These are phyloP conservation scores for Chalciporus sp. DNA, from an alignment of 1,284 basidiomycete genomes.

Conservation along the genomic window DNA sequence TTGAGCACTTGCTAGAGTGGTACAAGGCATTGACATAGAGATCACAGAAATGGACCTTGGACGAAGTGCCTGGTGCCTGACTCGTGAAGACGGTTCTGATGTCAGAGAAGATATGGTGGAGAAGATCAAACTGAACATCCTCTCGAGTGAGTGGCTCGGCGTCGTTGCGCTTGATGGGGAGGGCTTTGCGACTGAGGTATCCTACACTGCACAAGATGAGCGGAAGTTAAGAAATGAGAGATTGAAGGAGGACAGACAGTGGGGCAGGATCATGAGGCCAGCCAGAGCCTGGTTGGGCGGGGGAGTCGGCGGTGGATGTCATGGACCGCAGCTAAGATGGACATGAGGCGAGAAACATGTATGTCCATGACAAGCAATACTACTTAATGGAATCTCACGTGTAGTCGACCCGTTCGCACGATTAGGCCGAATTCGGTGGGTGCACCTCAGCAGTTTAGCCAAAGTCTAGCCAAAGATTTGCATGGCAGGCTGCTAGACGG, in stretches of 20 bases:
- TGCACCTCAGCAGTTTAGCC: background rate
- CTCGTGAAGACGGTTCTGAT: constrained; percentile 71
- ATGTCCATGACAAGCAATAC: constrained; percentile 22
- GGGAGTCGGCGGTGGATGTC: constrained; percentile 43
- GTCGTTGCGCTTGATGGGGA: constrained; percentile 78
- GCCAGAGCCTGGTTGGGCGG: constrained; percentile 33
- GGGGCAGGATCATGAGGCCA: constrained; percentile 54
- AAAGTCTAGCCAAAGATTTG: background rate
- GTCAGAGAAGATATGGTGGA: constrained; percentile 78
- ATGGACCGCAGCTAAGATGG: constrained; percentile 43
- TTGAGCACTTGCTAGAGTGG: constrained; percentile 82
- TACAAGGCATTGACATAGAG: constrained; percentile 83
- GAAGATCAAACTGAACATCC: constrained; percentile 86
- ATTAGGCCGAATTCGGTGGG: background rate
- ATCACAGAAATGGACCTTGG: constrained; percentile 76
- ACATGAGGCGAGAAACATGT: constrained; percentile 35
- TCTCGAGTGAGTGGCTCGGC: constrained; percentile 76
- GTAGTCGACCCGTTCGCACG: constrained; percentile 14
- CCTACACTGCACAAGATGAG: constrained; percentile 51
- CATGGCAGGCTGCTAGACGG: background rate
- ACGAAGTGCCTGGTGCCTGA: constrained; percentile 45
- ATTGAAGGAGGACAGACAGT: constrained; percentile 22
- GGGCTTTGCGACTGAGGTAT: constrained; percentile 68
- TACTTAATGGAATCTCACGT: constrained; percentile 35
- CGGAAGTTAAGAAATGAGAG: constrained; percentile 3